Conservation (phyloP, 1,139 yeast species). For the Diutina sp. region DNA sequence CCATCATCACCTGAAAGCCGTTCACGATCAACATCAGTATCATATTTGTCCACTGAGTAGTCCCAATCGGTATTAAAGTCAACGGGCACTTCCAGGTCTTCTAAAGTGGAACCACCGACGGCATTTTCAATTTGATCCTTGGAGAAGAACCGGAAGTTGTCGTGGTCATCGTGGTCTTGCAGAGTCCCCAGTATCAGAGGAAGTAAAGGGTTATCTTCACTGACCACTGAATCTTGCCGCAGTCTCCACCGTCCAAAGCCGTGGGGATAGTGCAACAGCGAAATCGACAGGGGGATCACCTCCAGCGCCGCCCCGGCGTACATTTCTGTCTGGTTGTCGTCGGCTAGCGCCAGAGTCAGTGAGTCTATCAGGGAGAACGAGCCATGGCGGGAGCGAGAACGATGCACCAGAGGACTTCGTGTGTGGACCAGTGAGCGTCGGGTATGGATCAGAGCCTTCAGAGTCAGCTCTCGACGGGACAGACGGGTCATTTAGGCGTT, state of each 20-base stretch:
- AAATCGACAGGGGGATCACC: slow-evolving; percentile 79
- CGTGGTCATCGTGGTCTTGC: slow-evolving; percentile 12
- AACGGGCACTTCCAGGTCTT: slow-evolving; percentile 38
- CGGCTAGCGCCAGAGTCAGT: slow-evolving; percentile 13
- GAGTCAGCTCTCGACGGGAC: background rate
- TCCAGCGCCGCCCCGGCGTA: slow-evolving; percentile 88
- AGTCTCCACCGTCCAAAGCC: slow-evolving; percentile 25
- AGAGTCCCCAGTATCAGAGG: slow-evolving; percentile 1
- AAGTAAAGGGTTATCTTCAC: slow-evolving; percentile 27
- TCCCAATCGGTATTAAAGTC: slow-evolving; percentile 68
- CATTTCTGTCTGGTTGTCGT: slow-evolving; percentile 53
- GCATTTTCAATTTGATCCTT: slow-evolving; percentile 76
- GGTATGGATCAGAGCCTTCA: background rate
- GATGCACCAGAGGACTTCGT: background rate
- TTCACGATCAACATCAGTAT: slow-evolving; percentile 13
- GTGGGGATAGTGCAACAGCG: slow-evolving; percentile 73
- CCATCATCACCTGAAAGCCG: slow-evolving; percentile 9
- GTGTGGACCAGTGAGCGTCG: background rate
- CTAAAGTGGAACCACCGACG: slow-evolving; percentile 76
- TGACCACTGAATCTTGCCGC: slow-evolving; percentile 13
- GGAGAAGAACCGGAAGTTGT: slow-evolving; percentile 65
- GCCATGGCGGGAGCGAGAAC: slow-evolving; percentile 18
- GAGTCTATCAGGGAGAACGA: slow-evolving; percentile 30
- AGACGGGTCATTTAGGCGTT: background rate
- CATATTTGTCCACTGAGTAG: slow-evolving; percentile 35